Evolutionary conservation across 495 filamentous ascomycete genomes (phyloP).

Genomic region (Pseudoneurospora amorphoporcata): DNA sequence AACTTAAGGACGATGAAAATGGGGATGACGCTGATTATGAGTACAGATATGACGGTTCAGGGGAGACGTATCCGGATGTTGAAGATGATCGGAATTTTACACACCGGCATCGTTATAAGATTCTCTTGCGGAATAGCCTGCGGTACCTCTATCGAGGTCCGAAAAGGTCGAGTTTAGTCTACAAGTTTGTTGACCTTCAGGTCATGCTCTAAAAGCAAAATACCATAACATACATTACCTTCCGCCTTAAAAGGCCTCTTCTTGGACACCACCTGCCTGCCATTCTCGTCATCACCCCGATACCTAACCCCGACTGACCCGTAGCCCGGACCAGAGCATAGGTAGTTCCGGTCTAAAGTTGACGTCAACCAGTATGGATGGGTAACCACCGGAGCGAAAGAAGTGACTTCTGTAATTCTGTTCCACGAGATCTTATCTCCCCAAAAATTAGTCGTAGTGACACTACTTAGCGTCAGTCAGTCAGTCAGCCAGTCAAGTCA

Average conservation of each 20-base stretch:
- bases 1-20: neutral
- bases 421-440: neutral
- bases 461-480: neutral
- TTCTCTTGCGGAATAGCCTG: neutral
- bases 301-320: neutral
- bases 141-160: neutral
- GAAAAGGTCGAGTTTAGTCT: neutral
- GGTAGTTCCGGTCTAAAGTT: neutral
- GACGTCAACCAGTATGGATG: neutral
- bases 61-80: neutral
- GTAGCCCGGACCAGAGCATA: neutral
- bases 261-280: neutral
- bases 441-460: neutral
- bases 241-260: neutral
- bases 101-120: neutral
- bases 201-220: neutral
- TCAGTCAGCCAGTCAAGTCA: neutral
- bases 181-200: neutral
- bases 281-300: neutral
- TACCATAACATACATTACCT: neutral
- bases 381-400: neutral
- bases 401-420: neutral
- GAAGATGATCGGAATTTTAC: neutral
- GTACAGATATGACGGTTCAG: neutral
- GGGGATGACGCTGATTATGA: neutral